phyloP scores from a whole-genome alignment of 371 early-diverging fungal genomes.

The Mortierella sp. region DNA sequence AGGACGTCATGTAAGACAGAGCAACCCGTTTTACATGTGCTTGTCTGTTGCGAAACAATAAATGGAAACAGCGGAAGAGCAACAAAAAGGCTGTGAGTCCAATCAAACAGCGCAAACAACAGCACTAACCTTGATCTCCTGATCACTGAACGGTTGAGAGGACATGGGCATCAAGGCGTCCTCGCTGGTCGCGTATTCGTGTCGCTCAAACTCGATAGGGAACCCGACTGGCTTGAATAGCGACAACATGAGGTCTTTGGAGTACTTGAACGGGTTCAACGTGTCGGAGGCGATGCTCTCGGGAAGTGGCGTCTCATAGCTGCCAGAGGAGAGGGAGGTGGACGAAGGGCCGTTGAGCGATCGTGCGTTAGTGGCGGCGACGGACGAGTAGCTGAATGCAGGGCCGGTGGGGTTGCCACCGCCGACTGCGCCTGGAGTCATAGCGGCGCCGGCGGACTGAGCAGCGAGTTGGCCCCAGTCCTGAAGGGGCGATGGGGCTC shows the following conservation, averaged over 20 bases:
- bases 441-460: slow-evolving; percentile 11
- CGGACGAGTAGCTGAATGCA: slow-evolving; percentile 58
- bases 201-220: slow-evolving; percentile 78
- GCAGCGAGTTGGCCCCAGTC: slow-evolving; percentile 27
- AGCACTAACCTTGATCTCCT: slow-evolving; percentile 75
- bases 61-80: neutral
- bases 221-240: slow-evolving; percentile 74
- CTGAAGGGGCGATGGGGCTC: slow-evolving; percentile 25
- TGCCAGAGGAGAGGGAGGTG: slow-evolving; percentile 13
- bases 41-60: neutral
- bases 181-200: slow-evolving; percentile 79
- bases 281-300: slow-evolving; percentile 59
- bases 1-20: neutral
- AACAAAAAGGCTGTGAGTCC: neutral
- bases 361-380: slow-evolving; percentile 50
- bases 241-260: slow-evolving; percentile 83
- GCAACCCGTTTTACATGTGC: neutral
- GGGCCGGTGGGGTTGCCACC: slow-evolving; percentile 11
- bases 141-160: slow-evolving; percentile 57
- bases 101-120: neutral
- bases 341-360: slow-evolving; percentile 42
- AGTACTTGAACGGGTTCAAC: slow-evolving; percentile 76
- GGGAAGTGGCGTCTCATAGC: slow-evolving; percentile 75
- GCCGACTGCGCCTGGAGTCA: neutral
- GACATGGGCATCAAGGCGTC: slow-evolving; percentile 68